phyloP scores from a whole-genome alignment of 2,329 filamentous ascomycete genomes.

The Periglandula ipomoeae region DNA sequence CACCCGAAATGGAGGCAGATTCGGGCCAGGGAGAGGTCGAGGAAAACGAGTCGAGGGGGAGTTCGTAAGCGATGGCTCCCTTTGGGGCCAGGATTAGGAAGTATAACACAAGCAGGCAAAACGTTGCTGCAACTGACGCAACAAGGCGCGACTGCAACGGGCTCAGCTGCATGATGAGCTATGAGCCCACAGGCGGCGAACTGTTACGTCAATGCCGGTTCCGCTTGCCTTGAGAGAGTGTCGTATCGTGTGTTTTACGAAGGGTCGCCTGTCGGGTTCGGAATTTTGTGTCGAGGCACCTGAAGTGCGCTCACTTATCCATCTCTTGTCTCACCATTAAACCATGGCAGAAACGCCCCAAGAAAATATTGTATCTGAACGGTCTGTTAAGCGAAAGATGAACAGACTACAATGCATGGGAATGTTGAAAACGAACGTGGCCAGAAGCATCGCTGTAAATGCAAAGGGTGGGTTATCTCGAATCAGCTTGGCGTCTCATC shows the following conservation, averaged over 20 bases:
- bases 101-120: slow-evolving; percentile 51
- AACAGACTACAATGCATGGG: too few species aligned
- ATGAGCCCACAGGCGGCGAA: slow-evolving; percentile 1
- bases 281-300: background rate
- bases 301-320: background rate
- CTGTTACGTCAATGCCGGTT: background rate
- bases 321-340: background rate
- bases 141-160: slow-evolving; percentile 64
- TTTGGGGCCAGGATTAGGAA: slow-evolving; percentile 48
- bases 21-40: background rate
- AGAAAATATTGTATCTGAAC: too few species aligned
- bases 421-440: background rate
- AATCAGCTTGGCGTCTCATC: background rate
- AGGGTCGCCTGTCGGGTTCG: too few species aligned
- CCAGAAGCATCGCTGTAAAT: background rate
- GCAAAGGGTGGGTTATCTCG: background rate
- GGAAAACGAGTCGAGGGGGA: slow-evolving; percentile 12
- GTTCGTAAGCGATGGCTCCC: slow-evolving; percentile 54
- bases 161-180: slow-evolving; percentile 48
- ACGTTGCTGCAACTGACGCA: slow-evolving; percentile 53
- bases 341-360: too few species aligned
- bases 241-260: too few species aligned
- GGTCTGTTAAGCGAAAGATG: too few species aligned
- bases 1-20: background rate
- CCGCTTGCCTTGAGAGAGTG: too few species aligned